Evolutionary conservation across 495 filamentous ascomycete genomes (phyloP), one percentile per base, ranked within the genome.

Genomic region (Tuber magnatum): DNA sequence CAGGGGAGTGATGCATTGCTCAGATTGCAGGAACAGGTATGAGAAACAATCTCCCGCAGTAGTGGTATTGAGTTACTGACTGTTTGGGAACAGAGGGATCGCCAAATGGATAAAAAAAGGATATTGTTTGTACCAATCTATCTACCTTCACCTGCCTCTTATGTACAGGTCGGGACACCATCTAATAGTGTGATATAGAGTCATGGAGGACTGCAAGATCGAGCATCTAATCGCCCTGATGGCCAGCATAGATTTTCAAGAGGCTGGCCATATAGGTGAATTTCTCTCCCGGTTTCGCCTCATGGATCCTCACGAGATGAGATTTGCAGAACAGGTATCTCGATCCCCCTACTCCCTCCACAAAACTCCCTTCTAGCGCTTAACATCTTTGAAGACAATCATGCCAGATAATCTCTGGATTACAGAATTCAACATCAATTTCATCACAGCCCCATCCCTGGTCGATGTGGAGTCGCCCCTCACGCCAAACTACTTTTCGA

Each of bases 321-420:
- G 56, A 65, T 65, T 65, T 18, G 0, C 10, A 32, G 56, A 65
- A n/a, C 56, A 32, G 12, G 56, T 65, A 65, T 65, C 28, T 8
- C n/a, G 18, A 35, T 18, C 14, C 10, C 0, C 56, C 28, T 18
- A 14, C 12, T 35, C 28, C 28, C 10, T 35, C 28, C 28, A 65
- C 14, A 35, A 32, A 65, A 14, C 16, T 28, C 56, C 28, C 12
- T 35, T 35, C 32, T 14, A 65, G 10, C 14, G 28, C 28, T 14
- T 65, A 16, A 65, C n/a, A 65, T 32, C 28, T 35, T 16, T 12
- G 12, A 35, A 71, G 69, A 41, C 69, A n/a, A 32, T 44, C 42
- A 32, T 71, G 35, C 69, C 69, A 40, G 69, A 71, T 35, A 41
- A 71, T 71, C 39, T 71, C n/a, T 71, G 69, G 69, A 44, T 71